Base-by-base conservation (phyloP, 2,329 filamentous ascomycete genomes). In the Orbilia oligospora region DNA sequence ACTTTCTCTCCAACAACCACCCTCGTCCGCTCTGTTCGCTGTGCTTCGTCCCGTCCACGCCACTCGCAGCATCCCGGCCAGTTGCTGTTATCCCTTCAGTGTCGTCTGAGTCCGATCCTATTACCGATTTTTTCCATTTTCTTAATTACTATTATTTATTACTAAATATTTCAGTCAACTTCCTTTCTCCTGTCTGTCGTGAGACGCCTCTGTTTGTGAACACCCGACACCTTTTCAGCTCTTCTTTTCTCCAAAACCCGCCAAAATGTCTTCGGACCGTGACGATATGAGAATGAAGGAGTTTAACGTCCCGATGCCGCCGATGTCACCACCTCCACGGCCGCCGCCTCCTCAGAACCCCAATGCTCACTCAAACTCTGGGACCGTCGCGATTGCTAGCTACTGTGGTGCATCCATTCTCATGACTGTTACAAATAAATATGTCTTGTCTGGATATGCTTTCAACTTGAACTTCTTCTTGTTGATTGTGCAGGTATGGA, bases 361-460 rank as follows among this genome's bases (percentile, higher is more conserved):
- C 10, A 70, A 71, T 44, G 8, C 49, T 14, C 20, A 27, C 9
- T 51, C 55, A 16, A 73, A 71, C 41, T 55, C 46, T 41, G 76
- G 70, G 20, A 38, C 65, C 55, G 84, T 96, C 58, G 94, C 95
- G 22, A 92, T 99, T 82, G 84, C 97, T 81, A 90, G 93, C 61
- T 99, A 99, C 87, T 99, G 96, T 85, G 87, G 92, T 83, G 93
- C 95, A 67, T 97, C 94, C n/a, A 99, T 99, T 84, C 89, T 95
- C 85, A 99, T 99, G 96, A 99, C 96, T 6, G 93, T 97, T n/a
- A 96, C 97, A 85, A 99, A 99, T 87, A 99, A 99, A 88, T 99
- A 97, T 85, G 94, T 97, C 80, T 90, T 99, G 56, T 97, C 93
- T 6, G 96, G 96, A 78, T 88, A 89, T 65, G 89, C 91, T 81